Base-by-base conservation (phyloP, 2,329 filamentous ascomycete genomes). In the Aureobasidium melanogenum region DNA sequence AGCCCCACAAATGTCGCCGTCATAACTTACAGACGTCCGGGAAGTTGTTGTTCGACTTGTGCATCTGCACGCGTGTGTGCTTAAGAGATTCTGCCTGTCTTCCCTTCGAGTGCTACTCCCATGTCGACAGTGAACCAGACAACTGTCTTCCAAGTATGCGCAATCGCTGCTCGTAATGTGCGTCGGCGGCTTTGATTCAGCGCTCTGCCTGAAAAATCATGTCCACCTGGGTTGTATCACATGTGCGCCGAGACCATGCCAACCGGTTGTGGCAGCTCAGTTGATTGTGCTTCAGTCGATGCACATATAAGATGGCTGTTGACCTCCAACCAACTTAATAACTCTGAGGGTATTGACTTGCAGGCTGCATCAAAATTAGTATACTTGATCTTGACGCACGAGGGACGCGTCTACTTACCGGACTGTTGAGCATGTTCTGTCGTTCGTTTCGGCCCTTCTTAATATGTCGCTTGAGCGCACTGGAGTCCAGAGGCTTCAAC, bases 381-480 rank as follows among this genome's bases (percentile, higher is more conserved):
- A 7, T 39, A 19, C 14, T 19, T 24, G 9, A 30, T 30, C 5
- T 1, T 24, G 24, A 10, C 38, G 12, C 10, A 38, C 9, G 14
- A 36, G 1, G 17, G 8, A 44, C 1, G 2, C 8, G 14, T 36
- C 8, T 39, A 87, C 90, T 78, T 86, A 95, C 91, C 72, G 93
- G 93, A 79, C 91, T 96, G 81, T 96, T 97, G 63, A 97, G 82
- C 84, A 96, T 95, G 75, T 87, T 93, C 75, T 96, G 91, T 64
- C 93, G 84, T 80, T 95, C 95, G 76, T 92, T 96, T 64, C 92
- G 84, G 64, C 92, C 92, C 79, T 97, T 97, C 80, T 99, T 99
- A 76, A 99, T 99, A 72, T 99, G 94, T 68, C 88, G 97, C 82
- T 99, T 99, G 64, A 99, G 80, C 36, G 93, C 93, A 69, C 89